phyloP scores from a whole-genome alignment of 768 basidiomycete species.

The Boletus insuetus region DNA sequence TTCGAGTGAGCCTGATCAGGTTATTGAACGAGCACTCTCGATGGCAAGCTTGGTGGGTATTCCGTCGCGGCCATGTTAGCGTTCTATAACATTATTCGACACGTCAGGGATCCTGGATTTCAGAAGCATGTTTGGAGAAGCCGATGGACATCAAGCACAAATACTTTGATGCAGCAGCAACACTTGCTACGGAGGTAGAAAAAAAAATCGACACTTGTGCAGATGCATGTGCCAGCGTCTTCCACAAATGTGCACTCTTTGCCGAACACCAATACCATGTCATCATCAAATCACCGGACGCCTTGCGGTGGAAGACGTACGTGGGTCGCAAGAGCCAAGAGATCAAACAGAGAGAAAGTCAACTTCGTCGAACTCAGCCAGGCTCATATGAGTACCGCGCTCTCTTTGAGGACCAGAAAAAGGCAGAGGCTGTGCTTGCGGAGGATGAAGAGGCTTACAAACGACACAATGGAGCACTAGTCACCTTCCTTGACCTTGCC shows the following conservation, averaged over 20 bases:
- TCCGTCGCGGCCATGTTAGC: neutral
- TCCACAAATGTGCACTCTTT: slow-evolving; percentile 82
- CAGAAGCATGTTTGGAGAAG: slow-evolving; percentile 81
- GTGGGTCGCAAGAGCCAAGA: slow-evolving; percentile 70
- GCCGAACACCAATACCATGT: slow-evolving; percentile 84
- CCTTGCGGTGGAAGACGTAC: slow-evolving; percentile 66
- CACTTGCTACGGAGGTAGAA: slow-evolving; percentile 27
- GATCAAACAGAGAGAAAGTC: slow-evolving; percentile 50
- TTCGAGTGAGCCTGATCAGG: slow-evolving; percentile 11
- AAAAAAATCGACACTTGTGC: slow-evolving; percentile 19
- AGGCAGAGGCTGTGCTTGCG: slow-evolving; percentile 48
- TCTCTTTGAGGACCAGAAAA: slow-evolving; percentile 37
- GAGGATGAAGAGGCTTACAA: slow-evolving; percentile 50
- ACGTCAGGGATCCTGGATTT: slow-evolving; percentile 83
- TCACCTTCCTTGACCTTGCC: slow-evolving; percentile 68
- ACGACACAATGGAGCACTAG: slow-evolving; percentile 42
- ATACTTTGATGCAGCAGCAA: slow-evolving; percentile 68
- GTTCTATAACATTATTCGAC: neutral
- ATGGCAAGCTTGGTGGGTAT: slow-evolving; percentile 63
- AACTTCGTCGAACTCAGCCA: slow-evolving; percentile 25
- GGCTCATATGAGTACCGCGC: slow-evolving; percentile 20
- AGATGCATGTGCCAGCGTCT: slow-evolving; percentile 54
- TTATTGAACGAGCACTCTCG: slow-evolving; percentile 40
- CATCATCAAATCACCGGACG: slow-evolving; percentile 66
- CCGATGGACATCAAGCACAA: slow-evolving; percentile 64